phyloP scores from a whole-genome alignment of 2,329 filamentous ascomycete species.

The Cladosporium cucumerinum region DNA sequence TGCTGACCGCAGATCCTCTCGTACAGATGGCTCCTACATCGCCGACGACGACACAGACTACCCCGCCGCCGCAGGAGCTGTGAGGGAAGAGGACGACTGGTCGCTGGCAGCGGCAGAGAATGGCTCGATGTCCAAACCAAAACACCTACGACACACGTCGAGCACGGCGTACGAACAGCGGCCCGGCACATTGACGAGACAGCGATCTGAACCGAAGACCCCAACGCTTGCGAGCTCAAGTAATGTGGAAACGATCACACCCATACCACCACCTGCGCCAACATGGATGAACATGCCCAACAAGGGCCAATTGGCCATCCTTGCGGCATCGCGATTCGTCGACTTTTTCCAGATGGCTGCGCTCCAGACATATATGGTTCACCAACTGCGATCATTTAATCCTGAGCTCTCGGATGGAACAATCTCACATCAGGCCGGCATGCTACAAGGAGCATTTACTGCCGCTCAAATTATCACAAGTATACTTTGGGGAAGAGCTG shows the following conservation, averaged over 20 bases:
- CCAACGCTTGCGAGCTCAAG: conserved; percentile 9
- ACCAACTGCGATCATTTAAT: conserved; percentile 43
- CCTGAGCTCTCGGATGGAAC: conserved; percentile 45
- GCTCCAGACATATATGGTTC: conserved; percentile 44
- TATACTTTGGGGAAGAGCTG: conserved; percentile 41
- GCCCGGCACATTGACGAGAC: background rate
- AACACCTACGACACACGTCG: background rate
- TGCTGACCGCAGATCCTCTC: conserved; percentile 9
- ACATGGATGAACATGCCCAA: conserved; percentile 42
- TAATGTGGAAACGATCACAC: background rate
- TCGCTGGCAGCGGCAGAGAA: conserved; percentile 19
- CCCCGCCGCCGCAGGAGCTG: background rate
- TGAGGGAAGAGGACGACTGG: conserved; percentile 17
- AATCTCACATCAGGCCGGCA: conserved; percentile 42
- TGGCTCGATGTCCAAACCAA: conserved; percentile 5
- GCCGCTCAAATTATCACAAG: conserved; percentile 43
- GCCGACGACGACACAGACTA: conserved; percentile 17
- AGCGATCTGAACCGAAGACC: background rate
- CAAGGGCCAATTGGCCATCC: conserved; percentile 41
- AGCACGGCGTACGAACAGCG: background rate
- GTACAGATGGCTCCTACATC: conserved; percentile 14
- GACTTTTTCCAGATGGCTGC: conserved; percentile 46
- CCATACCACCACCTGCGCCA: conserved; percentile 26
- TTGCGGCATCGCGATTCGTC: conserved; percentile 41
- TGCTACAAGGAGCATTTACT: conserved; percentile 42